phyloP scores from a whole-genome alignment of 768 basidiomycete species.

The Amyloporia xantha region DNA sequence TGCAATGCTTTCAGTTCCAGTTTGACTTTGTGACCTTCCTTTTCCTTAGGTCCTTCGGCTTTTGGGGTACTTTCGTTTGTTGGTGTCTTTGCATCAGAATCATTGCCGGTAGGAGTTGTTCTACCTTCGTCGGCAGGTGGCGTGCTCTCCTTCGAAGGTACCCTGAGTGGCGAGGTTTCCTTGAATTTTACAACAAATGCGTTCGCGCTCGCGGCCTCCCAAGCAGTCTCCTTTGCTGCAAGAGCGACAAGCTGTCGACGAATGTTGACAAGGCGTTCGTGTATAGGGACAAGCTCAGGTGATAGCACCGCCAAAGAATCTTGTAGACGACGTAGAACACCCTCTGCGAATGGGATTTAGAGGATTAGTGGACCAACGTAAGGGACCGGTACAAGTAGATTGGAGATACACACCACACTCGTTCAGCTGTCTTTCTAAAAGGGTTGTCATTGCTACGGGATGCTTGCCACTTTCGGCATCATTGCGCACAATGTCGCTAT shows the following conservation, averaged over 20 bases:
- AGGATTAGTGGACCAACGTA: not conserved
- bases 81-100: conserved; percentile 20
- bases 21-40: conserved; percentile 17
- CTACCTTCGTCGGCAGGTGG: not conserved
- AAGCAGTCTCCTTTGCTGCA: conserved; percentile 79
- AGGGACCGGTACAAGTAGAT: not conserved
- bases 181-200: not conserved
- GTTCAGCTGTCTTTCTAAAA: conserved; percentile 86
- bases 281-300: conserved; percentile 79
- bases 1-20: conserved; percentile 80
- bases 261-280: conserved; percentile 81
- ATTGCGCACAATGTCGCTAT: conserved; percentile 63
- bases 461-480: conserved; percentile 80
- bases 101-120: conserved; percentile 1
- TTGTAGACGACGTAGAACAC: conserved; percentile 68
- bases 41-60: conserved; percentile 13
- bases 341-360: conserved; percentile 41
- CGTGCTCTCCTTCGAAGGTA: not conserved
- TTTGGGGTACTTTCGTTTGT: conserved; percentile 22
- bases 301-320: conserved; percentile 84
- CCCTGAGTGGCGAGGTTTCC: conserved; percentile 2
- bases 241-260: conserved; percentile 85
- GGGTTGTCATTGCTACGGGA: conserved; percentile 78
- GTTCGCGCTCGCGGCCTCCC: conserved; percentile 41
- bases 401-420: conserved; percentile 61